These are phyloP conservation scores for Tetramitus jugosus DNA, from an alignment of 208 protist genomes.

Conservation along the genomic window DNA sequence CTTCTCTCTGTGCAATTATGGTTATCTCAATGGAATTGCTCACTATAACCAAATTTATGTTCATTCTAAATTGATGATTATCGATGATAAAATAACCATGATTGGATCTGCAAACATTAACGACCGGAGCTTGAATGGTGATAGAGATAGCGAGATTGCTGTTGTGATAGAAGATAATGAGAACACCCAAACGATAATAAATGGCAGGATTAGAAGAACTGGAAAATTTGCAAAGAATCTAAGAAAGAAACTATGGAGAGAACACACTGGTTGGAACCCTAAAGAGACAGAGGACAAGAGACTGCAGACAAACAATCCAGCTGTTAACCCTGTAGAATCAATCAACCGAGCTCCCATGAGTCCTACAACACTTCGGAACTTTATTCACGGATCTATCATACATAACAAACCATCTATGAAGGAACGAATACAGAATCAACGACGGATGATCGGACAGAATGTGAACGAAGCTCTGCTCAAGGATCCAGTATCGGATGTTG, in stretches of 20 bases:
- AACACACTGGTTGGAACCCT: conserved; percentile 12
- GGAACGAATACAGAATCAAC: no score
- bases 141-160: conserved; percentile 31
- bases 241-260: background rate
- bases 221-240: conserved; percentile 22
- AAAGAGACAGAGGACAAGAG: no score
- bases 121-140: conserved; percentile 25
- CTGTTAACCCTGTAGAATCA: no score
- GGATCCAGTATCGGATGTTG: no score
- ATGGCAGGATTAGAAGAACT: conserved; percentile 16
- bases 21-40: background rate
- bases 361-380: no score
- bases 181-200: background rate
- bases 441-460: no score
- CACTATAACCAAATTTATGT: conserved; percentile 31
- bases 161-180: conserved; percentile 26
- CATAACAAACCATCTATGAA: no score
- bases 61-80: conserved; percentile 31
- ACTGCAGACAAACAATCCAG: no score
- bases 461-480: no score
- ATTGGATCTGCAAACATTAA: conserved; percentile 34
- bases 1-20: background rate
- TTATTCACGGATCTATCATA: no score
- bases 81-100: conserved; percentile 29
- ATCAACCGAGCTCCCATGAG: no score